Evolutionary conservation across 768 basidiomycete genomes (phyloP).

Genomic region (Pisolithus marmoratus): DNA sequence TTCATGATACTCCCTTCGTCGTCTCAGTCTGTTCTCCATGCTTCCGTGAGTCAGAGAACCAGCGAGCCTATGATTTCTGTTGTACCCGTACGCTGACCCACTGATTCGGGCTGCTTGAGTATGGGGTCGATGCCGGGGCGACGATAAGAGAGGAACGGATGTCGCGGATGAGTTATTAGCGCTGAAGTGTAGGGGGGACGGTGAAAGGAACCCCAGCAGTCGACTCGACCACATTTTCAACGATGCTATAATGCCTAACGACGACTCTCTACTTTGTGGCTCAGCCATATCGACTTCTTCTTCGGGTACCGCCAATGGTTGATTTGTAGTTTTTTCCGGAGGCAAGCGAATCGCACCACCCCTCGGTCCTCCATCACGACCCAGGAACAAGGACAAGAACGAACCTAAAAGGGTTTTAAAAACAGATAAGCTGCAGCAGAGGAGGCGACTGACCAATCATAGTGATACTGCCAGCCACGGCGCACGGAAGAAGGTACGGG

Average conservation of each 20-base stretch:
- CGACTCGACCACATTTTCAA: conserved; percentile 47
- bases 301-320: conserved; percentile 56
- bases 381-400: conserved; percentile 82
- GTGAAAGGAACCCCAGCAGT: conserved; percentile 56
- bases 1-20: conserved; percentile 45
- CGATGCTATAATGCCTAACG: conserved; percentile 30
- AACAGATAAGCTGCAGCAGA: neutral
- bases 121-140: conserved; percentile 42
- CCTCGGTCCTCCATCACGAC: conserved; percentile 84
- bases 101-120: conserved; percentile 54
- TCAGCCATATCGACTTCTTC: conserved; percentile 52
- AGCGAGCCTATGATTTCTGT: conserved; percentile 48
- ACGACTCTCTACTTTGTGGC: conserved; percentile 38
- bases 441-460: conserved; percentile 46
- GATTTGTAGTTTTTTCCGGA: conserved; percentile 57
- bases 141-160: conserved; percentile 43
- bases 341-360: conserved; percentile 80
- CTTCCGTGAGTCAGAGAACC: conserved; percentile 52
- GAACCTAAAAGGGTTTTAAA: conserved; percentile 51
- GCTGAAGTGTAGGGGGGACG: conserved; percentile 41
- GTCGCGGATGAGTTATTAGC: conserved; percentile 26
- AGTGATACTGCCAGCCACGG: conserved; percentile 71
- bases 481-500: conserved; percentile 89
- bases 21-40: conserved; percentile 43
- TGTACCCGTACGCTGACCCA: conserved; percentile 80